Evolutionary conservation across 768 basidiomycete species (phyloP), one percentile per base, ranked within the genome.

Genomic region (Kwoniella sp.): DNA sequence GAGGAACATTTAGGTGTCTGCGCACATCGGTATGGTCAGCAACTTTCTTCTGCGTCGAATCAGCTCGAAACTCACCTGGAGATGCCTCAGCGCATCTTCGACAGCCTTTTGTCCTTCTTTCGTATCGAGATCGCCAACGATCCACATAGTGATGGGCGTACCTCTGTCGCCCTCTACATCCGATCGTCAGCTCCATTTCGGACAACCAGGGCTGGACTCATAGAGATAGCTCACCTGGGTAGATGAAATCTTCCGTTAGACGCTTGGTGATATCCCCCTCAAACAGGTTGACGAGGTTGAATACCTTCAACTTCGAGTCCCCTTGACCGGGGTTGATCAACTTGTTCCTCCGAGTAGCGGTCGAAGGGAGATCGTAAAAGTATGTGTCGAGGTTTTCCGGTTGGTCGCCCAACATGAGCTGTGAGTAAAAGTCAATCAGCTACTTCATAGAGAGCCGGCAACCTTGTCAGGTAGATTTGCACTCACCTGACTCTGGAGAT

Each of bases 351-450:
- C 88, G 84, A 59, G 83, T 82, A 46, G 83, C 83, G 0, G 90
- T 87, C 0, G 85, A 85, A 0, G 93, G 90, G 6, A 93, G 84
- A 71, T 95, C 91, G 74, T 95, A 97, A 81, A 97, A 98, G 80
- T 90, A 92, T 15, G 84, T 88, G 29, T 85, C 80, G 58, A 90
- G 84, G 30, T 83, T 82, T 6, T 81, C 67, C 8, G 59, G 58
- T 17, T 30, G 40, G 17, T 69, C 56, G 15, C 67, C 67, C 19
- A 49, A 22, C 22, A 63, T 64, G 37, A 77, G 36, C 76, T 77
- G 44, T 19, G 25, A n/a, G n/a, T n/a, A n/a, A 81, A 8, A 79
- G 40, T 9, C 78, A 44, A 49, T 90, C 87, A 9, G 84, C 22
- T 33, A n/a, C 2, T 4, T 21, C 19, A n/a, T n/a, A n/a, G n/a